A percentile compares a stretch with the other conserved stretches of the same genome.
phyloP scores from a whole-genome alignment of 805 yeast species.

The Pichia cabralensis region DNA sequence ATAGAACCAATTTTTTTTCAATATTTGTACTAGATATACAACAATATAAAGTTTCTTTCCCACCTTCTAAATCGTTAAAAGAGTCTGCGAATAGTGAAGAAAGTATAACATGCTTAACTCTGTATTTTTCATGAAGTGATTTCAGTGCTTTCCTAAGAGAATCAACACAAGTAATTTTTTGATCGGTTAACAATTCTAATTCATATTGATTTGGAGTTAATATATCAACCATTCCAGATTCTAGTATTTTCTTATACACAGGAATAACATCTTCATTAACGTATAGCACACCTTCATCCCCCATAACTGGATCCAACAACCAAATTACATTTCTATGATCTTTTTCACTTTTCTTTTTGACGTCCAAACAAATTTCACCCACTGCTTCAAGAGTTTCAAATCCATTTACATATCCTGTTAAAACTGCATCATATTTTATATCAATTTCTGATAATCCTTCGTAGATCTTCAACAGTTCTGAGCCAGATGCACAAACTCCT shows the following conservation, averaged over 20 bases:
- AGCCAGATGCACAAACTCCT: slow-evolving; percentile 37
- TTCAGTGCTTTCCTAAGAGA: slow-evolving; percentile 38
- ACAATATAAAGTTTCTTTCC: slow-evolving; percentile 27
- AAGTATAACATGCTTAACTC: slow-evolving; percentile 53
- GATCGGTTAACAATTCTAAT: slow-evolving; percentile 48
- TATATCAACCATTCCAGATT: slow-evolving; percentile 45
- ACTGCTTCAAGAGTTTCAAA: slow-evolving; percentile 36
- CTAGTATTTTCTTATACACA: slow-evolving; percentile 38
- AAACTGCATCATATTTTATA: slow-evolving; percentile 40
- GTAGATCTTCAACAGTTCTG: slow-evolving; percentile 30
- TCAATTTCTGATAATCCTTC: slow-evolving; percentile 27
- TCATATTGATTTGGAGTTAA: slow-evolving; percentile 92
- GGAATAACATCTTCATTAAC: slow-evolving; percentile 54
- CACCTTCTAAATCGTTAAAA: slow-evolving; percentile 8
- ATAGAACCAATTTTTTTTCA: slow-evolving; percentile 19
- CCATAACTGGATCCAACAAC: slow-evolving; percentile 73
- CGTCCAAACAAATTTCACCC: slow-evolving; percentile 26
- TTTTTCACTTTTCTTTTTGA: slow-evolving; percentile 27
- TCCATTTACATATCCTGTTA: slow-evolving; percentile 65
- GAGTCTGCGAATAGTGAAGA: slow-evolving; percentile 38
- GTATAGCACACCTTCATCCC: slow-evolving; percentile 64
- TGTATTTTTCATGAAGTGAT: slow-evolving; percentile 36
- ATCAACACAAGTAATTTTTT: slow-evolving; percentile 30
- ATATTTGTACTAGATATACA: slow-evolving; percentile 31
- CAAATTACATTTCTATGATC: slow-evolving; percentile 27